Evolutionary conservation across 371 early-diverging fungal species (phyloP).

Genomic region (Mucor lusitanicus): DNA sequence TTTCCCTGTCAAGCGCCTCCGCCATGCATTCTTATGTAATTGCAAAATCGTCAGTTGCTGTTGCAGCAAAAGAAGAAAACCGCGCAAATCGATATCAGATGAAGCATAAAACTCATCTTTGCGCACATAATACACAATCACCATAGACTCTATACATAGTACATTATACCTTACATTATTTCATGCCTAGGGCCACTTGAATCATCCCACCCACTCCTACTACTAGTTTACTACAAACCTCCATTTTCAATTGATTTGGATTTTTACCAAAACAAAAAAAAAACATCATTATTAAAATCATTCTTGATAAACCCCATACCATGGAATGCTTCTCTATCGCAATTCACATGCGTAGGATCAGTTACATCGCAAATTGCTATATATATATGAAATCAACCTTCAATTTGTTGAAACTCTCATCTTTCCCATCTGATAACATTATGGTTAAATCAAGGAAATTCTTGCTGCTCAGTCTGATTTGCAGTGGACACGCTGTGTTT

Average conservation of each 20-base stretch:
- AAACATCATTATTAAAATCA: neutral
- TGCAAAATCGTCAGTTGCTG: neutral
- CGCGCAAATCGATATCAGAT: constrained; percentile 2
- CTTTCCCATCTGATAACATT: neutral
- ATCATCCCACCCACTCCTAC: neutral
- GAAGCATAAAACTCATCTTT: neutral
- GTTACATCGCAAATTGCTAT: neutral
- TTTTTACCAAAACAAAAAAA: neutral
- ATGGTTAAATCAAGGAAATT: neutral
- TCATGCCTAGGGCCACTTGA: too few species aligned
- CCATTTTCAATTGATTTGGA: neutral
- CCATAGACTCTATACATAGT: neutral
- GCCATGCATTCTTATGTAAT: neutral
- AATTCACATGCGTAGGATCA: neutral
- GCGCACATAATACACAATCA: neutral
- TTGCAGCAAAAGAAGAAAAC: neutral
- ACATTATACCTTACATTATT: constrained; percentile 3
- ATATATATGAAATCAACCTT: neutral
- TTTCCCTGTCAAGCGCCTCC: neutral
- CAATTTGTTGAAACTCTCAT: neutral
- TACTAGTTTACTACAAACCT: too few species aligned
- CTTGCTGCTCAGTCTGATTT: neutral
- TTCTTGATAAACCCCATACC: neutral
- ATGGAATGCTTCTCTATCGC: neutral
- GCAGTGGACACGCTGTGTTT: neutral